Conservation (phyloP, 140 eudicot species). For the Senecio squalidus region DNA sequence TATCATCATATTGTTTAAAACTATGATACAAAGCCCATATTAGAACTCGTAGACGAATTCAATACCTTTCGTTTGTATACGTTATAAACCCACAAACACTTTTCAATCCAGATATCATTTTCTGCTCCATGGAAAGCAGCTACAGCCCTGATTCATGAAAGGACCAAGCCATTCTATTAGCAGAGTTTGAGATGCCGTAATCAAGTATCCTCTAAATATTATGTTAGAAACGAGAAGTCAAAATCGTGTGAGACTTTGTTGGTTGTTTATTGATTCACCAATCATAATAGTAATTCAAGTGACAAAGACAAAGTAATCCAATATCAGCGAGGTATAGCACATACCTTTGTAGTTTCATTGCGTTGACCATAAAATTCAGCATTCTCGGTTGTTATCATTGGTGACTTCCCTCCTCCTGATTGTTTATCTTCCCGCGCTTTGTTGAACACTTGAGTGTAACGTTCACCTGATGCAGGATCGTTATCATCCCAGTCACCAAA, state of each 20-base stretch:
- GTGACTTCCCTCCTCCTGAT: constrained; percentile 42
- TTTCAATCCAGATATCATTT: constrained; percentile 24
- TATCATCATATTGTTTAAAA: not conserved
- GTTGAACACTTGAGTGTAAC: constrained; percentile 47
- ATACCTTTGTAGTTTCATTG: constrained; percentile 42
- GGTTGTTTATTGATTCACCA: too few relatives aligned
- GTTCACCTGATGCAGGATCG: constrained; percentile 58
- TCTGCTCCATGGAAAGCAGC: constrained; percentile 57
- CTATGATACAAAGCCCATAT: too few relatives aligned
- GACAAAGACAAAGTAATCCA: not conserved
- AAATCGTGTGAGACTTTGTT: too few relatives aligned
- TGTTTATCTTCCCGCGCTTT: constrained; percentile 51
- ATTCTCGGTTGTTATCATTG: constrained; percentile 29
- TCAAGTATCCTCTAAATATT: not conserved
- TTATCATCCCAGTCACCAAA: constrained; percentile 74
- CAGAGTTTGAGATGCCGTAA: not conserved
- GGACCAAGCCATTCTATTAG: constrained; percentile 1
- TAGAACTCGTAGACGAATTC: too few relatives aligned
- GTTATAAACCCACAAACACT: constrained; percentile 3
- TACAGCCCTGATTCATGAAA: constrained; percentile 36
- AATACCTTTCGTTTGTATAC: not conserved
- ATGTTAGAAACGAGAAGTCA: not conserved
- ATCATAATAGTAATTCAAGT: too few relatives aligned
- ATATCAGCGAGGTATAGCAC: not conserved
- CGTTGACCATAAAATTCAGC: constrained; percentile 32